Evolutionary conservation across 176 grass and related monocot genomes (phyloP), one percentile per base, ranked within the genome.

Genomic region (Aegilops umbellulata): DNA sequence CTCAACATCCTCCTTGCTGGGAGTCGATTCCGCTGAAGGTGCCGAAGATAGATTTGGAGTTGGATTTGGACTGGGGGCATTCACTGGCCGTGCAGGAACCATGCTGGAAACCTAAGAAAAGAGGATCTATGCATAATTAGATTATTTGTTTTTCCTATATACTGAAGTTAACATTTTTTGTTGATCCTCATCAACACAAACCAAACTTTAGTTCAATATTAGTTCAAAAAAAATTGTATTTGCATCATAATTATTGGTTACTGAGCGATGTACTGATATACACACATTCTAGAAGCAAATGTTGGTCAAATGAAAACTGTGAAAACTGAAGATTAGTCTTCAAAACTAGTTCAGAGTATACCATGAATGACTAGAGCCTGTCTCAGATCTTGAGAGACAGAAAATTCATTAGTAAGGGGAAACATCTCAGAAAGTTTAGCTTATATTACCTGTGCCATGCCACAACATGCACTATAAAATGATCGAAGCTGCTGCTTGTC

Each of bases 401-500:
- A 58, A 53, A 53, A 58, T 22, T 22, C 19, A 8, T 22, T 57
- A 41, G 34, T 26, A 32, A 83, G 78, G 8, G 41, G 66, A 65
- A 83, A 42, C 1, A 76, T 39, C 84, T 13, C 60, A 14, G 12
- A 4, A 35, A 84, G 63, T 30, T 85, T 35, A 38, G 16, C 7
- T 69, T 62, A 69, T 85, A 24, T 85, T 86, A 99, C 97, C 97
- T 96, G 94, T 70, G 76, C 4, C 64, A 99, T 88, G 79, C 94
- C 97, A 75, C 76, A 82, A 77, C 92, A 99, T 83, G 97, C 97
- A 85, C 63, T 90, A 44, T 82, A 94, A 86, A 99, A 91, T 75
- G 77, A 84, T 76, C 90, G 88, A 86, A 99, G 46, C 84, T 96
- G 94, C 85, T 81, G 88, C 65, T 93, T 99, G 87, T 99, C 94